Evolutionary conservation across 2,329 filamentous ascomycete genomes (phyloP).

Genomic region (Coniochaeta ligniaria): DNA sequence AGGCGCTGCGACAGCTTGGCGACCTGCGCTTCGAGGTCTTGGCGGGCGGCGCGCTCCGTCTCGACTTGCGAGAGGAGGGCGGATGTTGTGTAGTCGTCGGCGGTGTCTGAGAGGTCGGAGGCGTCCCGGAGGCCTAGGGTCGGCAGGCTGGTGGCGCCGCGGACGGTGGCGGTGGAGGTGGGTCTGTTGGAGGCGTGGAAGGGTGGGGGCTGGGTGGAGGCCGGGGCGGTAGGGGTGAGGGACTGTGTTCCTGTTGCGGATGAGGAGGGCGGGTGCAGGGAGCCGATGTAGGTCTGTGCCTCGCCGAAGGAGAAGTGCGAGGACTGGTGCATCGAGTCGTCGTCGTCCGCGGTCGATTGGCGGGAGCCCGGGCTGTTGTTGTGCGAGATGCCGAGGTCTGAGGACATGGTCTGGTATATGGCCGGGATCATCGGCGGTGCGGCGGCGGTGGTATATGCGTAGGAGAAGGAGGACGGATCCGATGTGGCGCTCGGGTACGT

Average conservation of each 20-base stretch:
- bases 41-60: constrained; percentile 47
- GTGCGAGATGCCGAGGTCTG: constrained; percentile 17
- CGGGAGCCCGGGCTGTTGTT: constrained; percentile 10
- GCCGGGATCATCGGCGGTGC: constrained; percentile 21
- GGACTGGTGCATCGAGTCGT: not conserved
- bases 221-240: constrained; percentile 12
- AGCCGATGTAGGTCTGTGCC: constrained; percentile 35
- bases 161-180: constrained; percentile 38
- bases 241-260: constrained; percentile 19
- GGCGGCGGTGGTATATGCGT: constrained; percentile 11
- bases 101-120: constrained; percentile 8
- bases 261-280: constrained; percentile 28
- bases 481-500: constrained; percentile 4
- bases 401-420: constrained; percentile 18
- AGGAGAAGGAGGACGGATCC: constrained; percentile 13
- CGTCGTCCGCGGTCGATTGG: not conserved
- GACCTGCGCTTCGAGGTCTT: constrained; percentile 49
- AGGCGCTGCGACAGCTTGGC: constrained; percentile 43
- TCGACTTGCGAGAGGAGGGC: constrained; percentile 45
- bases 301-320: constrained; percentile 39
- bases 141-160: constrained; percentile 38
- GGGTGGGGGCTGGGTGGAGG: constrained; percentile 5
- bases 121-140: constrained; percentile 21
- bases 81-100: constrained; percentile 38
- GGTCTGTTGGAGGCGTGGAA: constrained; percentile 22